Conservation (phyloP, 2,329 filamentous ascomycete species). For the Sodiomyces alkalinus region DNA sequence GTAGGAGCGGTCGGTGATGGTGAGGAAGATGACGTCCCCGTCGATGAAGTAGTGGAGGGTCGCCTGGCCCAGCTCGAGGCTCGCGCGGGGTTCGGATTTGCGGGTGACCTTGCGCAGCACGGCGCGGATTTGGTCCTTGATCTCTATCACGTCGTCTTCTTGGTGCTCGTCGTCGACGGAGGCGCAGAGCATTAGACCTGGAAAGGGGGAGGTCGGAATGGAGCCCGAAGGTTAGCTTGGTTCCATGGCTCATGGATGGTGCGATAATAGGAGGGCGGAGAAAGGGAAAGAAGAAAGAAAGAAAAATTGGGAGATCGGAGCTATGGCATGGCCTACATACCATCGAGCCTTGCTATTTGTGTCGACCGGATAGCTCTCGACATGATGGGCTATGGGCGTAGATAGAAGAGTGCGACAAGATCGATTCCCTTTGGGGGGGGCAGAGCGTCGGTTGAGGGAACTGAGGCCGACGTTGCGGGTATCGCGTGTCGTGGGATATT, state of each 20-base stretch:
- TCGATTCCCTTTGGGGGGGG: too few relatives aligned
- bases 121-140: slow-evolving; percentile 83
- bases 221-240: too few relatives aligned
- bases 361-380: slow-evolving; percentile 77
- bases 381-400: too few relatives aligned
- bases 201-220: too few relatives aligned
- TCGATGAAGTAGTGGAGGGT: slow-evolving; percentile 84
- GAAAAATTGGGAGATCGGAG: slow-evolving; percentile 1
- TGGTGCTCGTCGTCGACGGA: slow-evolving; percentile 84
- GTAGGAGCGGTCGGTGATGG: slow-evolving; percentile 86
- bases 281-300: too few relatives aligned
- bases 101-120: slow-evolving; percentile 77
- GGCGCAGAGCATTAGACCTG: slow-evolving; percentile 87
- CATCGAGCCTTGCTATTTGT: slow-evolving; percentile 86
- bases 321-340: slow-evolving; percentile 29
- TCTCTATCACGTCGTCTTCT: slow-evolving; percentile 64
- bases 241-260: too few relatives aligned
- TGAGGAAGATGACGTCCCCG: slow-evolving; percentile 74
- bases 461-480: too few relatives aligned
- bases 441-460: too few relatives aligned
- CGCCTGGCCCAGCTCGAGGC: slow-evolving; percentile 72
- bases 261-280: slow-evolving; percentile 9
- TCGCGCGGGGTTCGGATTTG: slow-evolving; percentile 80
- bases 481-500: too few relatives aligned
- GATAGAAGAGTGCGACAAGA: too few relatives aligned